Base-by-base conservation (phyloP, 2,329 filamentous ascomycete species). In the Paracoccidioides lutzii region DNA sequence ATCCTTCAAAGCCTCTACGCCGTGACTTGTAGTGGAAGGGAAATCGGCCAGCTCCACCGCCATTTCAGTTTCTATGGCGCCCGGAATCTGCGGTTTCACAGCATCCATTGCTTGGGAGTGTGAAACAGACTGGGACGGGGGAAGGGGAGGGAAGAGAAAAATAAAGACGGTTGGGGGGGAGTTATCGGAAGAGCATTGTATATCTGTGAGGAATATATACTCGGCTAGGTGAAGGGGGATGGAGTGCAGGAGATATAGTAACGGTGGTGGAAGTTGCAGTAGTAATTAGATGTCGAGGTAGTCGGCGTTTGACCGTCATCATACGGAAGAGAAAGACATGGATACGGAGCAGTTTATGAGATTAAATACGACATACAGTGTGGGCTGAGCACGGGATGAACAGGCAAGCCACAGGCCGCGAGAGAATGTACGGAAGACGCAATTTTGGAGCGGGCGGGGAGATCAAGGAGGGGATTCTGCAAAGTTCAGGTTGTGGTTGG, bases 1-100 rank as follows among this genome's bases (percentile, higher is more conserved):
- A 66, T 97, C 90, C 71, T 95, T 90, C 43, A 91, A 65, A 4
- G 88, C 88, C 65, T 93, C 85, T 35, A 77, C 62, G 52, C 77
- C 77, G 64, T 81, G 77, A 56, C 71, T 71, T 53, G 69, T 69
- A 14, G 59, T 58, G 30, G 55, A 53, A 28, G 70, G 69, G 28
- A 72, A 63, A 53, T 68, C 63, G 56, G 71, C 67, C 37, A 72
- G 61, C 55, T 73, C 71, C 66, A 73, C 70, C 50, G 68, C 60
- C 61, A 66, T 69, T 58, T 70, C 69, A 71, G 71, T 66, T 59
- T 66, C 62, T 60, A 67, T 63, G 51, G 66, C 63, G 65, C 67
- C 65, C 60, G 66, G 66, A 67, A 67, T 53, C 41, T 56, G 55
- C n/a, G 56, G 50, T 37, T 35, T 53, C 33, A 55, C 54, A 32